These are phyloP conservation scores for Rugosomyces carneus DNA, from an alignment of 1,284 basidiomycete species.

Conservation along the genomic window DNA sequence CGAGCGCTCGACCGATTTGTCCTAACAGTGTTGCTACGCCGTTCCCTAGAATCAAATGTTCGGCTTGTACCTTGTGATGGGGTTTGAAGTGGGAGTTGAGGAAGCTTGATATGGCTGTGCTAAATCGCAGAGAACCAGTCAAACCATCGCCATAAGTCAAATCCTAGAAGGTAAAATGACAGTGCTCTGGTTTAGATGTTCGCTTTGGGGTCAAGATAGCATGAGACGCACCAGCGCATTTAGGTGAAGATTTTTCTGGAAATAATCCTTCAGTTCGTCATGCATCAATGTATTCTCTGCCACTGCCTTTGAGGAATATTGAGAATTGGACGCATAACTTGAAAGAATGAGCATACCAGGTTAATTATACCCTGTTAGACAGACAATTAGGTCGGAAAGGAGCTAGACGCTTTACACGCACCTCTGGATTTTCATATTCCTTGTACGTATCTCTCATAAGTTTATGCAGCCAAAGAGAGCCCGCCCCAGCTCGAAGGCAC, in stretches of 20 bases:
- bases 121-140: conserved; percentile 8
- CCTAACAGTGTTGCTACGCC: conserved; percentile 7
- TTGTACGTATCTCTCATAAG: not conserved
- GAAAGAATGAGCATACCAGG: not conserved
- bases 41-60: conserved; percentile 8
- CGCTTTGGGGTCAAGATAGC: too few relatives aligned
- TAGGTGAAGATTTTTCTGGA: not conserved
- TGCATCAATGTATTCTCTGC: not conserved
- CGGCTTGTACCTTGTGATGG: conserved; percentile 10
- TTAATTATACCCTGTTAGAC: not conserved
- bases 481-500: not conserved
- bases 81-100: conserved; percentile 20
- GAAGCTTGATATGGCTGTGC: conserved; percentile 14
- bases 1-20: conserved; percentile 6
- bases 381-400: too few relatives aligned
- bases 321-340: not conserved
- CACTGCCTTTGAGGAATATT: not conserved
- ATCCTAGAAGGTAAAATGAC: too few relatives aligned
- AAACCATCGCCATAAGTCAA: conserved; percentile 16
- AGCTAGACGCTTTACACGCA: not conserved
- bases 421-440: not conserved
- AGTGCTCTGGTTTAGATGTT: not conserved
- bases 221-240: not conserved
- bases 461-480: not conserved
- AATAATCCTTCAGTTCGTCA: not conserved